Conservation (phyloP, 306 rosid genomes). For the Carpinus fangiana region DNA sequence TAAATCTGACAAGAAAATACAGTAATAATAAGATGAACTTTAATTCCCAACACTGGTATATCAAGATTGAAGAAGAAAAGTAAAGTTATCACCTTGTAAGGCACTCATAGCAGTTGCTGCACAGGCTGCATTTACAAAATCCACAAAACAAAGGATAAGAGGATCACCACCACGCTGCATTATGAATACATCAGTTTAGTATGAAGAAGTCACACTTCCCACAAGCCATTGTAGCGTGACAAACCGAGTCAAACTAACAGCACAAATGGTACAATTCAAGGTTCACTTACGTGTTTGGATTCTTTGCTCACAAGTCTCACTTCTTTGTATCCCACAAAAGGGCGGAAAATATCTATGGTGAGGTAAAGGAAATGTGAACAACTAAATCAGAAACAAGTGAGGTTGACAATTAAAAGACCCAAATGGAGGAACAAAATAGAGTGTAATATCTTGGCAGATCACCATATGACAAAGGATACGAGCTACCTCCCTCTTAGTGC, state of each 20-base stretch:
- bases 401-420: not conserved
- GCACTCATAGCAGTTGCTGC: constrained; percentile 94
- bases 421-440: constrained; percentile 10
- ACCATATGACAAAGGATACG: constrained; percentile 64
- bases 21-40: constrained; percentile 7
- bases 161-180: constrained; percentile 93
- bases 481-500: constrained; percentile 83
- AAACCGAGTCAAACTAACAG: constrained; percentile 20
- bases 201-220: constrained; percentile 9
- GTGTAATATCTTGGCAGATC: constrained; percentile 16
- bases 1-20: not conserved
- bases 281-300: constrained; percentile 71
- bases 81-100: constrained; percentile 64
- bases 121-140: constrained; percentile 81
- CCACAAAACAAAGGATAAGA: constrained; percentile 87
- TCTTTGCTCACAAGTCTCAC: constrained; percentile 89
- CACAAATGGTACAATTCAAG: constrained; percentile 6
- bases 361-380: constrained; percentile 38
- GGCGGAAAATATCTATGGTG: constrained; percentile 76
- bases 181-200: constrained; percentile 24
- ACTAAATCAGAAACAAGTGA: not conserved
- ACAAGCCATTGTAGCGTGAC: constrained; percentile 3
- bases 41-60: constrained; percentile 9
- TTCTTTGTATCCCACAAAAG: constrained; percentile 94
- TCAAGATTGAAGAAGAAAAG: constrained; percentile 11